A percentile compares a stretch with the other conserved stretches of the same genome.
Conservation (phyloP, 208 protist species). For the Naegleria lovaniensis region DNA sequence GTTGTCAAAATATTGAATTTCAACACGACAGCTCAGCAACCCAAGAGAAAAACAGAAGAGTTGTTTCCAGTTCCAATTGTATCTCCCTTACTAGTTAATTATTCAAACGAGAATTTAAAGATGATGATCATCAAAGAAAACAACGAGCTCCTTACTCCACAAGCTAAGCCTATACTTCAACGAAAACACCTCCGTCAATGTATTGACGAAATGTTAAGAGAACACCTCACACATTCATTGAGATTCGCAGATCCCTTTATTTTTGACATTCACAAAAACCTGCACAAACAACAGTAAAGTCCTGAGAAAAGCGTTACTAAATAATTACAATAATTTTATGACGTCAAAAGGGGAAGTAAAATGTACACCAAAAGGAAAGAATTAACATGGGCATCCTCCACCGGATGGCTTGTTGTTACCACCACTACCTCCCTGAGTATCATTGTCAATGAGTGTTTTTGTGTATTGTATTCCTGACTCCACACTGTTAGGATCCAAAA, state of each 20-base stretch:
- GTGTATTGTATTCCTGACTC: background rate
- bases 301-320: background rate
- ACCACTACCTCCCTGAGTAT: background rate
- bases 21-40: no score
- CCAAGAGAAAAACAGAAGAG: no score
- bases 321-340: background rate
- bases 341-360: background rate
- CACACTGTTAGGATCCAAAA: conserved; percentile 28
- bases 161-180: background rate
- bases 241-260: background rate
- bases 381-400: background rate
- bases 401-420: background rate
- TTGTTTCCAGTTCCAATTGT: no score
- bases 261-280: no score
- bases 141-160: no score
- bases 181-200: background rate
- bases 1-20: no score
- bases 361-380: background rate
- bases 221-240: background rate
- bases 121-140: no score
- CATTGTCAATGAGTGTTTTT: background rate
- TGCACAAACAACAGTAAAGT: no score
- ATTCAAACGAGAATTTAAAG: no score
- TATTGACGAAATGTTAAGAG: background rate
- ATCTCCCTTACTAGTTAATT: no score